phyloP scores from a whole-genome alignment of 1,284 basidiomycete genomes.

The Moniliella sp. region DNA sequence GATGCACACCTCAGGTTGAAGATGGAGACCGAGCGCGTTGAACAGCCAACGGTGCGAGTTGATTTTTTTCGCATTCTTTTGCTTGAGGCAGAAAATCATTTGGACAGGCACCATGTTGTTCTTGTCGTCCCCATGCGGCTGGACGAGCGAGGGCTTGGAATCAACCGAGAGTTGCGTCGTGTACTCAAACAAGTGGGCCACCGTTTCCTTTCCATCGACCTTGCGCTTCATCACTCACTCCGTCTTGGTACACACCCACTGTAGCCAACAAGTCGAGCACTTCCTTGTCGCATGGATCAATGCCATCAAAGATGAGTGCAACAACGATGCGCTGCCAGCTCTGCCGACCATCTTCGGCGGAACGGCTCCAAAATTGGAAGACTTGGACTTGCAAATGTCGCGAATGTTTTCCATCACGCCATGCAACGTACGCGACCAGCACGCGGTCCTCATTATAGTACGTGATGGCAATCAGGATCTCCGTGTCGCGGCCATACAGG shows the following conservation, averaged over 20 bases:
- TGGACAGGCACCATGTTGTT: constrained; percentile 4
- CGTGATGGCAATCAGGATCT: constrained; percentile 28
- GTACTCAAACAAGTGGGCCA: constrained; percentile 7
- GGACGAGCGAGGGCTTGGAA: no score
- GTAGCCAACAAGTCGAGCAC: constrained; percentile 3
- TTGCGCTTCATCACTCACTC: constrained; percentile 1
- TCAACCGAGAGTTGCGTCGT: constrained; percentile 31
- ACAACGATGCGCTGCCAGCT: no score
- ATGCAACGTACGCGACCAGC: constrained; percentile 4
- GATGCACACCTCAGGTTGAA: constrained; percentile 67
- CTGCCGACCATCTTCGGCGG: constrained; percentile 7
- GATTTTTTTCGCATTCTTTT: constrained; percentile 17
- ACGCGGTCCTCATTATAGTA: constrained; percentile 29
- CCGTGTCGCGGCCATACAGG: constrained; percentile 23
- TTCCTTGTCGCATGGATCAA: constrained; percentile 4
- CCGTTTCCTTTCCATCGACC: constrained; percentile 4
- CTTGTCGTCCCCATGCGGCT: no score
- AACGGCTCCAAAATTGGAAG: constrained; percentile 5
- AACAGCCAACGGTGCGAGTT: constrained; percentile 28
- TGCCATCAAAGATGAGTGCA: constrained; percentile 5
- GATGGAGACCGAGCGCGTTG: constrained; percentile 20
- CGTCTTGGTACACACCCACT: constrained; percentile 3
- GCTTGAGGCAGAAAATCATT: constrained; percentile 7
- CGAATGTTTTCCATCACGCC: constrained; percentile 7
- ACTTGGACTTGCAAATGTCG: constrained; percentile 3